Evolutionary conservation across 768 basidiomycete genomes (phyloP).

Genomic region (Mycena galericulata): DNA sequence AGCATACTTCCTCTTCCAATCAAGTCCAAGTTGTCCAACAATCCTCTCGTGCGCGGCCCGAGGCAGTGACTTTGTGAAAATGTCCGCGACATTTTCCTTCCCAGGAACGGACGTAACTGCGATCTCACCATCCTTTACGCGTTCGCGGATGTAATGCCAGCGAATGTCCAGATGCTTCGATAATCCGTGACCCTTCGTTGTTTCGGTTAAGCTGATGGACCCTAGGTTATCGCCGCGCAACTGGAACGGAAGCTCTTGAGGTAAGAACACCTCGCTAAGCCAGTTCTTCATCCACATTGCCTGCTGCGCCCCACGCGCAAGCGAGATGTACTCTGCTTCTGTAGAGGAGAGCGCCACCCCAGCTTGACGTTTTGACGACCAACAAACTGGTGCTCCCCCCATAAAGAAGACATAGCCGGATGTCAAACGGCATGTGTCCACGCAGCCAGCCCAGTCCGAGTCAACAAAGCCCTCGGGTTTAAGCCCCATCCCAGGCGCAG

Average conservation of each 20-base stretch:
- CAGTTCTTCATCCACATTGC: background rate
- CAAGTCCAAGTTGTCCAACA: background rate
- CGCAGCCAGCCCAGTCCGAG: conserved; percentile 45
- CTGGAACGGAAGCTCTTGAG: background rate
- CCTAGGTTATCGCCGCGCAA: background rate
- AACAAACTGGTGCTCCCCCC: conserved; percentile 42
- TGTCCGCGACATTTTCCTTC: background rate
- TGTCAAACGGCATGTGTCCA: conserved; percentile 38
- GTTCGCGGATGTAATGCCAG: background rate
- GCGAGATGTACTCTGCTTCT: conserved; percentile 30
- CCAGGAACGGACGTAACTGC: background rate
- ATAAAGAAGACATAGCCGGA: conserved; percentile 47
- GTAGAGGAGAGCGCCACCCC: conserved; percentile 25
- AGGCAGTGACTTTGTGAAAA: background rate
- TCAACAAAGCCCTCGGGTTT: conserved; percentile 40
- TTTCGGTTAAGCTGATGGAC: background rate
- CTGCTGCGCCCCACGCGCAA: conserved; percentile 6
- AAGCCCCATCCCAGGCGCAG: background rate
- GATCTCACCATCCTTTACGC: background rate
- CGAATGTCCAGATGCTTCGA: background rate
- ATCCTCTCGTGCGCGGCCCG: background rate
- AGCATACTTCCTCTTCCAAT: background rate
- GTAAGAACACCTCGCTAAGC: background rate
- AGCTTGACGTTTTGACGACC: conserved; percentile 47
- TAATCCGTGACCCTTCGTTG: background rate